Conservation (phyloP, 768 basidiomycete genomes). For the Hygrocybe coccinea region DNA sequence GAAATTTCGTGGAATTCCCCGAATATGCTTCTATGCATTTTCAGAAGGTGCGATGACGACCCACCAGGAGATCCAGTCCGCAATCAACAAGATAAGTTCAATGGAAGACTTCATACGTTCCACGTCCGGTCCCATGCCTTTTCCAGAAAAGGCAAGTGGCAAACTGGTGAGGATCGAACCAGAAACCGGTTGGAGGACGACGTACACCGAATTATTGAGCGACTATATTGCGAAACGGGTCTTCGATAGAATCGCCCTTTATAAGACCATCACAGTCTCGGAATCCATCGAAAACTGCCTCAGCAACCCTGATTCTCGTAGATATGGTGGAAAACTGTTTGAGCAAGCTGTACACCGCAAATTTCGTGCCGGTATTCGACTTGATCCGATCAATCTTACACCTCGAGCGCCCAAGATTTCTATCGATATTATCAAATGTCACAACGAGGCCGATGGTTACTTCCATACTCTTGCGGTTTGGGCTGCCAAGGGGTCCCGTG, state of each 20-base stretch:
- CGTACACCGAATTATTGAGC: slow-evolving; percentile 7
- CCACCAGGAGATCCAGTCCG: slow-evolving; percentile 3
- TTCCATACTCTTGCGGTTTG: slow-evolving; percentile 6
- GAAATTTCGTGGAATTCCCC: slow-evolving; percentile 9
- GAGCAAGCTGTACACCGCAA: slow-evolving; percentile 8
- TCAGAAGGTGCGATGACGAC: background rate
- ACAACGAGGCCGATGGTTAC: slow-evolving; percentile 1
- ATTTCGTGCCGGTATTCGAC: slow-evolving; percentile 3
- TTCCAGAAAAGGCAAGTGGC: slow-evolving; percentile 1
- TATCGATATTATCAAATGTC: slow-evolving; percentile 1
- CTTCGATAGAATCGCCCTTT: background rate
- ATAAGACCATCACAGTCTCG: background rate
- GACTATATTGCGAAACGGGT: slow-evolving; percentile 3
- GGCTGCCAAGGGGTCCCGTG: background rate
- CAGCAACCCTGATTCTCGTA: background rate
- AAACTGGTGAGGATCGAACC: slow-evolving; percentile 8
- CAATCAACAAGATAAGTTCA: slow-evolving; percentile 2
- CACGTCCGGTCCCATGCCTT: slow-evolving; percentile 3
- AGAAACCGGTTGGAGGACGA: background rate
- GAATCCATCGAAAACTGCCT: slow-evolving; percentile 3
- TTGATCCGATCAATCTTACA: background rate
- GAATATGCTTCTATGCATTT: slow-evolving; percentile 4
- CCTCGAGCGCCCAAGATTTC: slow-evolving; percentile 2
- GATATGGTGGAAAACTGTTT: slow-evolving; percentile 5
- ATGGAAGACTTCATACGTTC: slow-evolving; percentile 2